Evolutionary conservation across 306 rosid genomes (phyloP).

Genomic region (Vigna mungo): DNA sequence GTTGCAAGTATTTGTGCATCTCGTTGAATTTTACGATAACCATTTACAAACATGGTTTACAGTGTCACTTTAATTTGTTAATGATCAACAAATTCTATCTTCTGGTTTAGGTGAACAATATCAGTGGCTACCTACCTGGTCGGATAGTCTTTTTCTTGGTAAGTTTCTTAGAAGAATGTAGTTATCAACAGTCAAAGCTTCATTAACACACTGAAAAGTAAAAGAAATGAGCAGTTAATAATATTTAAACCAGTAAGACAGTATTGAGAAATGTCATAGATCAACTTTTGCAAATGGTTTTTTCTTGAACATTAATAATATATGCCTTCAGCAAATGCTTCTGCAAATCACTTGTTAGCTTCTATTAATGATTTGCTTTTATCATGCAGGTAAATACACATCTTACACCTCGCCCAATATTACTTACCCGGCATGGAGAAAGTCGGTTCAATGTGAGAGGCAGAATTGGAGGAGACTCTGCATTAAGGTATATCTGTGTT

Average conservation of each 20-base stretch:
- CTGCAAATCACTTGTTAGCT: constrained; percentile 28
- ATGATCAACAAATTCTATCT: constrained; percentile 34
- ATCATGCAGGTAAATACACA: constrained; percentile 86
- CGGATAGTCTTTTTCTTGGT: constrained; percentile 97
- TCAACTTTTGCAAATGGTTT: neutral
- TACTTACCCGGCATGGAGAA: constrained; percentile 98
- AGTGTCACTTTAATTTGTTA: constrained; percentile 37
- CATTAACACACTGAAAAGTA: neutral
- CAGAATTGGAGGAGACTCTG: constrained; percentile 95
- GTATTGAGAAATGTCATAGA: constrained; percentile 16
- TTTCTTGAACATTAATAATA: constrained; percentile 32
- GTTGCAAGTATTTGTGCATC: constrained; percentile 34
- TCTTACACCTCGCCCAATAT: constrained; percentile 94
- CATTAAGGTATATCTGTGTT: constrained; percentile 65
- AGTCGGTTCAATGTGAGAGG: constrained; percentile 94
- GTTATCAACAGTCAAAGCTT: constrained; percentile 31
- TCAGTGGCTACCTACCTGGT: constrained; percentile 98
- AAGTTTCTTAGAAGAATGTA: constrained; percentile 49
- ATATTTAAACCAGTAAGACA: neutral
- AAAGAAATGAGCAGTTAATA: constrained; percentile 21
- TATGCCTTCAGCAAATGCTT: constrained; percentile 7
- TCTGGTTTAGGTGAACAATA: constrained; percentile 84
- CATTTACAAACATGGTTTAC: constrained; percentile 24
- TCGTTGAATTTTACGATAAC: constrained; percentile 11
- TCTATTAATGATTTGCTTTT: constrained; percentile 13